phyloP scores from a whole-genome alignment of 768 basidiomycete species.

The Kwoniella heveanensis region DNA sequence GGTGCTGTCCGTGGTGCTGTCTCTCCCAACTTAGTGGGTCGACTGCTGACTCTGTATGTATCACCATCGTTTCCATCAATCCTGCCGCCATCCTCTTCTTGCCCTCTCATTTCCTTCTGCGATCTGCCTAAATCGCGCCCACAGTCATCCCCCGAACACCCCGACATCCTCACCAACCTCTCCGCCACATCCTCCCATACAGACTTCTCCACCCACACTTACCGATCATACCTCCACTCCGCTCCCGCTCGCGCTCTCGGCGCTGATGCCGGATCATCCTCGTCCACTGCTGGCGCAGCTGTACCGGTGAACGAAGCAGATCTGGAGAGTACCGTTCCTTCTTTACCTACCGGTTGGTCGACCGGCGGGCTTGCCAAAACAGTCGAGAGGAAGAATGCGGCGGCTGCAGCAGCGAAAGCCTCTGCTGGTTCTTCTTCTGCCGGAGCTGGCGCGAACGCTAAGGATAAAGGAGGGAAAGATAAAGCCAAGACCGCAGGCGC shows the following conservation, averaged over 20 bases:
- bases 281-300: slow-evolving; percentile 7
- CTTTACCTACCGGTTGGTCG: slow-evolving; percentile 50
- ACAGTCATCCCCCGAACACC: slow-evolving; percentile 82
- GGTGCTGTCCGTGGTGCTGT: too few relatives aligned
- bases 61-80: background rate
- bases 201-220: slow-evolving; percentile 68
- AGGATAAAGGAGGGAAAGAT: slow-evolving; percentile 19
- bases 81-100: background rate
- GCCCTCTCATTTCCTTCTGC: background rate
- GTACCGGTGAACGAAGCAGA: slow-evolving; percentile 42
- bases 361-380: slow-evolving; percentile 10
- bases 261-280: slow-evolving; percentile 26
- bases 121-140: too few relatives aligned
- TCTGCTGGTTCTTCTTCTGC: background rate
- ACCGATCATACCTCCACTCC: slow-evolving; percentile 51
- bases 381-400: slow-evolving; percentile 19
- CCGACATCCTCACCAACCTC: slow-evolving; percentile 83
- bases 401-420: slow-evolving; percentile 15
- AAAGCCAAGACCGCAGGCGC: background rate
- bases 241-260: too few relatives aligned
- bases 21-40: too few relatives aligned
- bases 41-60: too few relatives aligned
- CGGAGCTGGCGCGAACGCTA: slow-evolving; percentile 6
- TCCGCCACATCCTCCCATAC: slow-evolving; percentile 77
- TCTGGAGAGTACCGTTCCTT: slow-evolving; percentile 56